Evolutionary conservation across 1,139 yeast genomes (phyloP), one percentile per base, ranked within the genome.

Genomic region (Magnusiomyces paraingens): DNA sequence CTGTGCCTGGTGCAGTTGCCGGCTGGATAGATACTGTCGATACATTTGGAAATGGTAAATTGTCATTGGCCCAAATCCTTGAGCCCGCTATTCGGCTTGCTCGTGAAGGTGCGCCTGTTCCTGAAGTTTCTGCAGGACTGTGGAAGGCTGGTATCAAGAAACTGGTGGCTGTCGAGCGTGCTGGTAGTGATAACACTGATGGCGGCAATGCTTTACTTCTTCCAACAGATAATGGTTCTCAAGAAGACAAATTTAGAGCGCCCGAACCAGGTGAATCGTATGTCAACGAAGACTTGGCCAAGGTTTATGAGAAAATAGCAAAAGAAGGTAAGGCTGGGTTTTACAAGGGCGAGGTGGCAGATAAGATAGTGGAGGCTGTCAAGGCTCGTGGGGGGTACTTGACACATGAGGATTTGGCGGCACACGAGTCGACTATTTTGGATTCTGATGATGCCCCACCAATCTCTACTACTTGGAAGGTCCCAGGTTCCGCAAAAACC

Each of bases 1-100:
- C 84, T 46, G 88, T 85, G 17, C 93, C 93, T 0, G 94, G 94
- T 3, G 85, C 88, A 1, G 77, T 84, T 50, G 86, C 87, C 6
- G 91, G 86, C 1, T 86, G 93, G 93, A 66, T 75, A 50, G 93
- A 86, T 66, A 80, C 88, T 1, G 70, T 77, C 50, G 81, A 78
- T 45, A 70, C 70, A 57, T 86, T 91, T 89, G 95, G 95, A 1
- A 81, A 86, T 42, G 85, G 86, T 1, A 81, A 79, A 11, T 81
- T 86, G 15, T 62, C 80, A 0, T 69, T 86, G 62, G 78, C 66
- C 2, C 83, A 86, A 56, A 74, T 85, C 38, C 70, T 86, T 43
- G 75, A 75, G 48, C 93, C 95, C 1, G 91, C 93, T 0, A 82
- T 84, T 54, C 81, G 80, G 6, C 70, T 86, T 59, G 89, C 93